Evolutionary conservation across 1,139 yeast genomes (phyloP), one percentile per base, ranked within the genome.

Genomic region (Candida smagusa): DNA sequence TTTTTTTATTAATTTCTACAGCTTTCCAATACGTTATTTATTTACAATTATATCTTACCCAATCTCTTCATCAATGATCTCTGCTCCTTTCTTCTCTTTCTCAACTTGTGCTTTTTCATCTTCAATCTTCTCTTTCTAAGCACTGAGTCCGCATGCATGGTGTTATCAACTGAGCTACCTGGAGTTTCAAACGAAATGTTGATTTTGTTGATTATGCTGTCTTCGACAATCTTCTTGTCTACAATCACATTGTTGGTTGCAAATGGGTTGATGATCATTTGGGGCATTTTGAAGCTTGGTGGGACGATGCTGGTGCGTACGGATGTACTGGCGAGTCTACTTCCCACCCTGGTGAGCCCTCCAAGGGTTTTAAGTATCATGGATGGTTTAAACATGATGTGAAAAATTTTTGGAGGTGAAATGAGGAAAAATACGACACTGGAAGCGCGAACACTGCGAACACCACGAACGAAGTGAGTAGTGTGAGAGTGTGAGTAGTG

Each of bases 41-140:
- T 22, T 16, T 28, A 35, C 36, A 11, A 35, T 33, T 42, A 47
- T 48, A 49, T 46, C 51, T 74, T 76, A 50, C 81, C 81, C 52
- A 76, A 67, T 59, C 78, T 73, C 60, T 73, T 76, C 69, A 68
- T 74, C 58, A 77, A 67, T 9, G 82, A 74, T 53, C 81, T 65
- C 52, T 77, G 81, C 13, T 70, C 76, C 61, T 72, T 78, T 74
- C 87, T 79, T 74, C 86, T 78, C 71, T 81, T 81, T 65, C 82
- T 77, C 58, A 79, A 66, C 62, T 81, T 81, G 58, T 81, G 87
- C 59, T 81, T 81, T 69, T 80, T 81, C 85, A 81, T 81, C 67
- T 80, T 80, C 57, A 78, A 74, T 58, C 81, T 70, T 63, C 87
- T 75, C 54, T 81, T 81, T 60, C 86, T 74, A 62, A 79, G 65